Evolutionary conservation across 2,329 filamentous ascomycete species (phyloP).

Genomic region (Orbilia ellipsospora): DNA sequence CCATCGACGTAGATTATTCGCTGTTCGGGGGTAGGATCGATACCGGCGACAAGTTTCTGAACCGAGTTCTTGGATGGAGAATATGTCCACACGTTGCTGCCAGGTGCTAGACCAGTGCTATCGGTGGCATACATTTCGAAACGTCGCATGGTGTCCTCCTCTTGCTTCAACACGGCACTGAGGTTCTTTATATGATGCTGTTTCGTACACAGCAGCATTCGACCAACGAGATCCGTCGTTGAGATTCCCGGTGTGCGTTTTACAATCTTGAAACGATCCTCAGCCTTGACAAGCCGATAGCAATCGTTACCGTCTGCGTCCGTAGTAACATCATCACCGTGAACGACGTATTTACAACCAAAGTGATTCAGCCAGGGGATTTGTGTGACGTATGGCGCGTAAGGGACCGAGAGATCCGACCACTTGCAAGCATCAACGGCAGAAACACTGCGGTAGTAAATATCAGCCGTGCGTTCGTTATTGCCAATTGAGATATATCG

Average conservation of each 20-base stretch:
- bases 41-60: slow-evolving; percentile 75
- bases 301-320: slow-evolving; percentile 94
- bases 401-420: slow-evolving; percentile 83
- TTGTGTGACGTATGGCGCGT: slow-evolving; percentile 93
- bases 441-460: slow-evolving; percentile 70
- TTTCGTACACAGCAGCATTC: slow-evolving; percentile 96
- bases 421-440: slow-evolving; percentile 96
- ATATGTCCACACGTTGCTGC: slow-evolving; percentile 89
- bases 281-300: slow-evolving; percentile 96
- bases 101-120: slow-evolving; percentile 79
- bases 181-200: slow-evolving; percentile 91
- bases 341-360: slow-evolving; percentile 93
- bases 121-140: slow-evolving; percentile 82
- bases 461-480: no score
- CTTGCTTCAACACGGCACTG: slow-evolving; percentile 68
- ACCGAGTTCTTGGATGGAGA: slow-evolving; percentile 70
- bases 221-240: slow-evolving; percentile 95
- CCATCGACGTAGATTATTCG: slow-evolving; percentile 94
- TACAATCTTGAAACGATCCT: slow-evolving; percentile 93
- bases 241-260: slow-evolving; percentile 96
- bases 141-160: slow-evolving; percentile 41
- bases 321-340: slow-evolving; percentile 96
- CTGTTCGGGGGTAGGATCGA: slow-evolving; percentile 79
- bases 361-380: slow-evolving; percentile 95
- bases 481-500: no score